A percentile compares a stretch with the other conserved stretches of the same genome.
Conservation (phyloP, 2,329 filamentous ascomycete genomes). For the Alternaria conjuncta region DNA sequence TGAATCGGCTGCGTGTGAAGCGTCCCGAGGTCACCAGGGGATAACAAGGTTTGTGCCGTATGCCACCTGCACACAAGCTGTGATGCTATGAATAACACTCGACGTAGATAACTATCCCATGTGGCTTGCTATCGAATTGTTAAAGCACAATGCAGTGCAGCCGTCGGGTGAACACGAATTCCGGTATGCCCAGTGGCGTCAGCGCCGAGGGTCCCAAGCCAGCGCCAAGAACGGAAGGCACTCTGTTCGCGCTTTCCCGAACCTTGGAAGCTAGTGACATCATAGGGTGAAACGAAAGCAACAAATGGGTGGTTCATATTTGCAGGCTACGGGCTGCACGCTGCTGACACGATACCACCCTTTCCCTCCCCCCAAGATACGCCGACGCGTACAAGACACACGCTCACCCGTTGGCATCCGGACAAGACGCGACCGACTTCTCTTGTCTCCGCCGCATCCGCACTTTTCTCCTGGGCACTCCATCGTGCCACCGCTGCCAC, state of each 20-base stretch:
- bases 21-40: not conserved
- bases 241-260: not conserved
- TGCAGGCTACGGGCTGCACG: slow-evolving; percentile 12
- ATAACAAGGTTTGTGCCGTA: not conserved
- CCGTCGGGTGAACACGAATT: not conserved
- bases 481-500: slow-evolving; percentile 1
- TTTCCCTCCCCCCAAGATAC: not conserved
- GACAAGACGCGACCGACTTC: slow-evolving; percentile 21
- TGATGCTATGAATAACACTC: not conserved
- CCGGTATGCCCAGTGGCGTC: slow-evolving; percentile 4
- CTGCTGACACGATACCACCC: slow-evolving; percentile 14
- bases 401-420: slow-evolving; percentile 35
- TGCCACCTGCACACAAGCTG: not conserved
- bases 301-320: slow-evolving; percentile 1
- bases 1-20: not conserved
- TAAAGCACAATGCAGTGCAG: not conserved
- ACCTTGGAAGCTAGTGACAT: slow-evolving; percentile 12
- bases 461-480: not conserved
- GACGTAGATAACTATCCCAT: not conserved
- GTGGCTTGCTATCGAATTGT: not conserved
- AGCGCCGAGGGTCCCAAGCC: slow-evolving; percentile 5
- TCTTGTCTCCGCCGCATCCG: slow-evolving; percentile 20
- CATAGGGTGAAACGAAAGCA: slow-evolving; percentile 2
- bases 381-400: slow-evolving; percentile 20
- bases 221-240: slow-evolving; percentile 8